Percentiles rank a stretch among this genome's conserved stretches.
Evolutionary conservation across 2,329 filamentous ascomycete genomes (phyloP).

Genomic region (Trichoderma sp.): DNA sequence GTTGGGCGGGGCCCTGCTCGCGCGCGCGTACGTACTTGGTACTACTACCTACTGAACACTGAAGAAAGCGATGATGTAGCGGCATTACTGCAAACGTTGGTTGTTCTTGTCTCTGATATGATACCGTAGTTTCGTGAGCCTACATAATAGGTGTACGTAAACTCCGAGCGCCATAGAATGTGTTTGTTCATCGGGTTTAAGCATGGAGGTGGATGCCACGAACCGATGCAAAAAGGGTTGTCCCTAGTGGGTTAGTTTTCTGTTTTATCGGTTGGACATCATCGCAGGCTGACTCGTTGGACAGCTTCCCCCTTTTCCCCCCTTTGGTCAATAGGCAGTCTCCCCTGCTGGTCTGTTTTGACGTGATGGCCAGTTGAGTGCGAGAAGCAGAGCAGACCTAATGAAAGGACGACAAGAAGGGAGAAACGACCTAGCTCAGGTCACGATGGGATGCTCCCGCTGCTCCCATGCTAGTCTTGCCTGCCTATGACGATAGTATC

Average conservation of each 20-base stretch:
- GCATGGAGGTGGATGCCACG: not conserved
- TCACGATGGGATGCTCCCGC: not conserved
- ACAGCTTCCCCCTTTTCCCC: not conserved
- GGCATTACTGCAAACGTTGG: not conserved
- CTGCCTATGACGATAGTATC: not conserved
- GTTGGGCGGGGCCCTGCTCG: not conserved
- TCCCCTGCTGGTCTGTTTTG: not conserved
- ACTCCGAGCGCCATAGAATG: no score
- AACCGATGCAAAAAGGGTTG: not conserved
- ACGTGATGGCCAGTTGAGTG: not conserved
- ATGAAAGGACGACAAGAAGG: not conserved
- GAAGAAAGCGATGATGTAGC: not conserved
- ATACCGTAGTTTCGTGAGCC: not conserved
- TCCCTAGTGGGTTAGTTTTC: not conserved
- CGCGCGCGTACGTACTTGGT: not conserved
- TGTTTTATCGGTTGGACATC: conserved; percentile 8
- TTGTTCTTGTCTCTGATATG: not conserved
- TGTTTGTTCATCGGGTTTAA: not conserved
- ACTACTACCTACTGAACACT: no score
- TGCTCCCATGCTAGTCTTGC: not conserved
- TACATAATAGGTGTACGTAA: not conserved
- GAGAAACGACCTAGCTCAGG: not conserved
- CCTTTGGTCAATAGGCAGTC: not conserved
- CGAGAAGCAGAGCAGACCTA: not conserved
- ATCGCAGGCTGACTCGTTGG: conserved; percentile 11